Base-by-base conservation (phyloP, 495 filamentous ascomycete genomes). In the Cercophora sp. region DNA sequence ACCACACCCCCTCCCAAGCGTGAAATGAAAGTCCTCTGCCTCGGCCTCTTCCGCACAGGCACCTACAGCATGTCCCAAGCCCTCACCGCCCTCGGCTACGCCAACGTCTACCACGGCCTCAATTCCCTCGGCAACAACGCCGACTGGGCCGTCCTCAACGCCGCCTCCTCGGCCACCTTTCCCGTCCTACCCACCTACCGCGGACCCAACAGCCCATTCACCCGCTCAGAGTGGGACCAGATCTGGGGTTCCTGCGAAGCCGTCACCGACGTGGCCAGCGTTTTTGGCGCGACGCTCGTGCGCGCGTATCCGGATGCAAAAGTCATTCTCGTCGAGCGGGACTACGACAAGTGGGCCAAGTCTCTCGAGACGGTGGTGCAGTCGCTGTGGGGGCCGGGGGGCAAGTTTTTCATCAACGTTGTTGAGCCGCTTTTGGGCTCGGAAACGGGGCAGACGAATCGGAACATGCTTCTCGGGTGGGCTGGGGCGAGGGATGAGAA, bases 241-340 rank as follows among this genome's bases (percentile, higher is more conserved):
- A 18, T 79, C 19, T 65, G 74, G 32, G 68, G 70, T 10, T 26
- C 69, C 29, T 71, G 59, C 59, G 62, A 71, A 20, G 69, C 69
- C 27, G 61, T 72, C 4, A 67, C 69, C 1, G 72, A 77, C 40
- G 23, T 66, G 19, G 64, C 68, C 0, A 40, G 53, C 22, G 29
- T 65, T 2, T 79, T 76, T 41, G 65, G 59, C 10, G 27, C 51
- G 2, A 62, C 75, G 46, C 64, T 76, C 2, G 64, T 77, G 45
- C 48, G 51, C 5, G 69, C 70, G 0, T 80, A 79, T 49, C 76
- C 76, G 0, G 65, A 79, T 15, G 71, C 68, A 6, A 67, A 71
- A 46, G 71, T 77, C 35, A 63, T 79, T 36, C 41, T 77, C 4
- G 67, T 73, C 25, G 56, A 65, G 29, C 62, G 69, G 3, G 57